Conservation (phyloP, 345 rosid genomes). For the Stellera chamaejasme region DNA sequence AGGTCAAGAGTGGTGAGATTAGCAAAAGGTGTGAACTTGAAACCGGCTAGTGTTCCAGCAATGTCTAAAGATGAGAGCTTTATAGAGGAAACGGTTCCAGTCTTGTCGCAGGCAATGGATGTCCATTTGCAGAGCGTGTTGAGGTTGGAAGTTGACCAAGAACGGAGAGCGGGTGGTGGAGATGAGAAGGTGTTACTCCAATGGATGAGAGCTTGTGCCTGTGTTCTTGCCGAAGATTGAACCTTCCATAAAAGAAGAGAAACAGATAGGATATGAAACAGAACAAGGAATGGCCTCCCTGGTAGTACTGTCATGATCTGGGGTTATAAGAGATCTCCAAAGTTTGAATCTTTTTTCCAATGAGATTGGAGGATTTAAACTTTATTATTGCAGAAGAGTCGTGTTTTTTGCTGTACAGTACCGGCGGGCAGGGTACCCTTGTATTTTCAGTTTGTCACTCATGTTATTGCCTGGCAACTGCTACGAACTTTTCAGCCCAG, state of each 20-base stretch:
- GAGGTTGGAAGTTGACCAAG: slow-evolving; percentile 51
- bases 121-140: slow-evolving; percentile 58
- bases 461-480: too few relatives aligned
- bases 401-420: not conserved
- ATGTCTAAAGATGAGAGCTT: slow-evolving; percentile 28
- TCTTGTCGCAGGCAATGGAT: slow-evolving; percentile 29
- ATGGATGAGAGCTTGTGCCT: slow-evolving; percentile 53
- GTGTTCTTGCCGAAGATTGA: slow-evolving; percentile 30
- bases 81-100: slow-evolving; percentile 26
- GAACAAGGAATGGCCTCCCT: slow-evolving; percentile 12
- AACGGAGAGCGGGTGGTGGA: slow-evolving; percentile 26
- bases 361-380: not conserved
- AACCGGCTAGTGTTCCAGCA: slow-evolving; percentile 25
- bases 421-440: too few relatives aligned
- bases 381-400: not conserved
- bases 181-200: slow-evolving; percentile 39
- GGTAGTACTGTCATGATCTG: slow-evolving; percentile 15
- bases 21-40: slow-evolving; percentile 43
- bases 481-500: too few relatives aligned
- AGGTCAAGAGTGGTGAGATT: slow-evolving; percentile 34
- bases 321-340: not conserved
- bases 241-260: slow-evolving; percentile 22
- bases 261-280: slow-evolving; percentile 16
- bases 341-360: not conserved
- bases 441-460: too few relatives aligned